These are phyloP conservation scores for Magnaporthiopsis rhizophila DNA, from an alignment of 2,329 filamentous ascomycete species.

Conservation along the genomic window DNA sequence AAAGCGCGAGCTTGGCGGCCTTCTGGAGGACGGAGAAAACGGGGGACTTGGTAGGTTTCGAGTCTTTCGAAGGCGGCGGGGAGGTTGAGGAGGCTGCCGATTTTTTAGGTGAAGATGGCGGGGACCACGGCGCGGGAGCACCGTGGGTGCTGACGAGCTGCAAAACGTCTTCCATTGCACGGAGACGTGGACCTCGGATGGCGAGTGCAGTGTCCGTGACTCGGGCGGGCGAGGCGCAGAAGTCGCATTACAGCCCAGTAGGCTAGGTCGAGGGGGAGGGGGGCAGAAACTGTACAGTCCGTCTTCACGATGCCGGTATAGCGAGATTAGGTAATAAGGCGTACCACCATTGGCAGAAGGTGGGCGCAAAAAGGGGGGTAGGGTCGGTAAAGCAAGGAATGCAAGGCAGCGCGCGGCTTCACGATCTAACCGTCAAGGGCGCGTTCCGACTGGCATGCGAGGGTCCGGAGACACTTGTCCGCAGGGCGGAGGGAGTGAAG, in stretches of 20 bases:
- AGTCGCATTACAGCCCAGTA: neutral
- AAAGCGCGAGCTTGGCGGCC: neutral
- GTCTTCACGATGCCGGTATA: neutral
- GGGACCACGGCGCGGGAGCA: neutral
- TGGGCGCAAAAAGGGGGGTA: neutral
- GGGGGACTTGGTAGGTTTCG: neutral
- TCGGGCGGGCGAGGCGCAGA: neutral
- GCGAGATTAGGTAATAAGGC: neutral
- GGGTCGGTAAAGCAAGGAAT: neutral
- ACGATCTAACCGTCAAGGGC: neutral
- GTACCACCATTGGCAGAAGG: neutral
- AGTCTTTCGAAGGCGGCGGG: neutral
- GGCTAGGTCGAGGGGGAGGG: neutral
- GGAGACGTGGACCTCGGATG: neutral
- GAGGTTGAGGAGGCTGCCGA: neutral
- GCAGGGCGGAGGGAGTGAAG: neutral
- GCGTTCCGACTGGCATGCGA: neutral
- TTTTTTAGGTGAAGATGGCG: neutral
- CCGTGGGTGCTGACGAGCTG: neutral
- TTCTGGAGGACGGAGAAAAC: conserved; percentile 3
- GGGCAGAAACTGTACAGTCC: neutral
- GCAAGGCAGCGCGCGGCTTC: neutral
- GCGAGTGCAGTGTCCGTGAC: neutral
- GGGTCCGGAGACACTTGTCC: neutral
- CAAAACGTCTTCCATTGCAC: neutral